These are phyloP conservation scores for Wickerhamiella lipophila DNA, from an alignment of 805 yeast genomes.

Conservation along the genomic window DNA sequence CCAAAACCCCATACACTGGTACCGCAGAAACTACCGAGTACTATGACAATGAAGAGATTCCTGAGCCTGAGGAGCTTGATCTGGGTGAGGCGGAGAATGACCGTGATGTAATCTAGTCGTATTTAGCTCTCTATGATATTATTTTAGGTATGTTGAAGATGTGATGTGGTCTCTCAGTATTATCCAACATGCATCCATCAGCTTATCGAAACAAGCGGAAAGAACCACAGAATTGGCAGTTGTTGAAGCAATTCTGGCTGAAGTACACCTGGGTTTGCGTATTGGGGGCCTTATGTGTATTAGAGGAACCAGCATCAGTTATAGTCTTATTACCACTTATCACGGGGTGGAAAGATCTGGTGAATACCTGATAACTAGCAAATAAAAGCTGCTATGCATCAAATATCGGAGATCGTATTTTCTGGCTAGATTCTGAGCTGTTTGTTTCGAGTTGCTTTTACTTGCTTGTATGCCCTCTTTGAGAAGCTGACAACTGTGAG, in stretches of 20 bases:
- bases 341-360: neutral
- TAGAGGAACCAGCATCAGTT: neutral
- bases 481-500: too few relatives aligned
- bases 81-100: slow-evolving; percentile 15
- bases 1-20: slow-evolving; percentile 24
- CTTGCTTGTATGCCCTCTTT: too few relatives aligned
- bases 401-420: too few relatives aligned
- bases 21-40: slow-evolving; percentile 24
- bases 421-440: too few relatives aligned
- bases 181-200: neutral
- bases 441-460: too few relatives aligned
- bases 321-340: neutral
- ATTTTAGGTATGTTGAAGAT: neutral
- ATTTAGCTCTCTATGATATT: neutral
- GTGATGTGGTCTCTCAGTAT: neutral
- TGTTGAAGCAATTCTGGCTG: neutral
- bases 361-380: neutral
- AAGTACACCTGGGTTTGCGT: neutral
- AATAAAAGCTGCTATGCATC: too few relatives aligned
- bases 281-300: neutral
- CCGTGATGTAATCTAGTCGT: slow-evolving; percentile 1
- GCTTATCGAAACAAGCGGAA: neutral
- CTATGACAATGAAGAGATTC: slow-evolving; percentile 21
- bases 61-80: slow-evolving; percentile 19
- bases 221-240: neutral